Base-by-base conservation (phyloP, 2,329 filamentous ascomycete genomes). In the Penicillium sp. region DNA sequence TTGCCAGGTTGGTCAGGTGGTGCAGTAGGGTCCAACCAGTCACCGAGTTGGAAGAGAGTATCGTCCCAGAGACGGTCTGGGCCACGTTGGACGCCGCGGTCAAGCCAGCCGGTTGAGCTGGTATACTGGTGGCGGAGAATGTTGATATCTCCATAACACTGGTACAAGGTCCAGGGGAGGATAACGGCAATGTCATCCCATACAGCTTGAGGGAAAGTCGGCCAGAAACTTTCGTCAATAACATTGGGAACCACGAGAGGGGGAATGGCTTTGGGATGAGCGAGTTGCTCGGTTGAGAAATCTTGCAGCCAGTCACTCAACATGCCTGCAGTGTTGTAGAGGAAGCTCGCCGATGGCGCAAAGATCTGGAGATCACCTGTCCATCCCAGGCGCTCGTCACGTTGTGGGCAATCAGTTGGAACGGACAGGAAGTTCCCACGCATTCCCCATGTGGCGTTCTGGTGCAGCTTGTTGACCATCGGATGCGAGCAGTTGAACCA, bases 331-430 rank as follows among this genome's bases (percentile, higher is more conserved):
- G 82, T 81, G 66, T 86, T 76, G 70, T 83, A 88, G 0, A 88
- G 74, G 64, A 83, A 87, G 54, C 79, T 83, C 0, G 83, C 80
- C 0, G 84, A 82, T 0, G 83, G 81, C 0, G 77, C 74, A 61
- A 87, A 87, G 1, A 80, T 78, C 44, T 82, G 81, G 7, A 79
- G 74, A 64, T 85, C 82, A 17, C 85, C 82, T 0, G 81, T 84
- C 85, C 85, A 85, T 21, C 82, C 82, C 6, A 86, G 70, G 0
- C 84, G 77, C 70, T 86, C 84, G 57, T 87, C 84, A 1, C 84
- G 76, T 64, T 86, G 83, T 0, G 84, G 84, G 64, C 84, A 86
- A 66, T 88, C 86, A 0, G 85, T 88, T 0, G 85, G 85, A 0
- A 88, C 72, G 0, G 79, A 81, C 3, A 88, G 66, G 66, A 88